A percentile compares a stretch with the other conserved stretches of the same genome.
Evolutionary conservation across 768 basidiomycete genomes (phyloP).

Genomic region (Russula virescens): DNA sequence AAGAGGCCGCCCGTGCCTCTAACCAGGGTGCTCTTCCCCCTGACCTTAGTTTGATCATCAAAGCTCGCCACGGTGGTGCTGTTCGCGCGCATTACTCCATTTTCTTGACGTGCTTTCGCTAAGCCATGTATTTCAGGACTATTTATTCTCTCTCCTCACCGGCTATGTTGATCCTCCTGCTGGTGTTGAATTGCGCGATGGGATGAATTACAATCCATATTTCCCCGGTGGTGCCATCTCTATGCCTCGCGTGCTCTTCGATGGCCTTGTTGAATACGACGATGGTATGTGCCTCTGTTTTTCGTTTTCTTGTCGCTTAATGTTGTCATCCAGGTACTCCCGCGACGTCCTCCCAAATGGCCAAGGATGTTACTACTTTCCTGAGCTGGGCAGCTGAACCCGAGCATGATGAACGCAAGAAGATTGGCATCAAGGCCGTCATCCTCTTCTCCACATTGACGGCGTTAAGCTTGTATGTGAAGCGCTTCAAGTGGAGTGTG

Average conservation of each 20-base stretch:
- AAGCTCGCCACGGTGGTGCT: constrained; percentile 94
- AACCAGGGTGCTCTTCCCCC: constrained; percentile 96
- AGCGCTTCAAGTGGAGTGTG: constrained; percentile 90
- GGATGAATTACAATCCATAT: constrained; percentile 98
- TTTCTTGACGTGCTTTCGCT: background rate
- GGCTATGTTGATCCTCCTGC: constrained; percentile 97
- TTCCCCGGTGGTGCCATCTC: constrained; percentile 99
- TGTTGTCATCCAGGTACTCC: constrained; percentile 62
- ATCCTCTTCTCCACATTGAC: constrained; percentile 87
- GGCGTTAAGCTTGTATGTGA: constrained; percentile 78
- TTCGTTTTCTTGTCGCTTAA: background rate
- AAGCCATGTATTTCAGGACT: constrained; percentile 55
- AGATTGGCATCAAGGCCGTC: constrained; percentile 91
- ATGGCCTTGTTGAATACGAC: constrained; percentile 93
- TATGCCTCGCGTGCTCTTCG: constrained; percentile 96
- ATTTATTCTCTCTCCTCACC: constrained; percentile 93
- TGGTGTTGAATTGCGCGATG: constrained; percentile 90
- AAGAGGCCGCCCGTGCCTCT: constrained; percentile 91
- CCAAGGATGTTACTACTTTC: constrained; percentile 97
- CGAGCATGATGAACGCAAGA: constrained; percentile 96
- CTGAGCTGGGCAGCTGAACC: constrained; percentile 96
- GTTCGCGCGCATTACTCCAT: constrained; percentile 47
- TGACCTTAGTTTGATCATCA: constrained; percentile 94
- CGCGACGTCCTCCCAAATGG: constrained; percentile 97
- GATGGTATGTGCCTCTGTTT: constrained; percentile 56